Base-by-base conservation (phyloP, 352 stramenopile genomes). In the Aphanomyces euteiches region DNA sequence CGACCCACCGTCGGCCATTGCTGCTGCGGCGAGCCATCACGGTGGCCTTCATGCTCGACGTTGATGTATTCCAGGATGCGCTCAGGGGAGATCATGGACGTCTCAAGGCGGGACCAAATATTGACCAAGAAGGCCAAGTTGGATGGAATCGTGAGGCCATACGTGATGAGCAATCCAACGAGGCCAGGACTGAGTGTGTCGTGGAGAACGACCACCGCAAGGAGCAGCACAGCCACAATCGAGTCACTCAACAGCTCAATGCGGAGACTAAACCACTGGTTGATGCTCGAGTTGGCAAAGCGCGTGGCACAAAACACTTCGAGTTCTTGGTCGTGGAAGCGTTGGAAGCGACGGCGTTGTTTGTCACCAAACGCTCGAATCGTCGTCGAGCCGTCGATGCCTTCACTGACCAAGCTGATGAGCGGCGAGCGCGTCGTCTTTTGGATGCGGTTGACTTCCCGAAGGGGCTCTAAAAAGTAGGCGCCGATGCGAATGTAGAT, bases 111-210 rank as follows among this genome's bases (percentile, higher is more conserved):
- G 41, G 78, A 75, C 82, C 82, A 90, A 17, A 86, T 80, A 39
- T 93, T 97, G 37, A 98, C 90, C 5, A 94, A 79, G 39, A 87
- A 86, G 74, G 98, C 93, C 3, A 92, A 79, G 36, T 57, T 67
- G n/a, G 60, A 17, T 15, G 60, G 60, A 15, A 67, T 19, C 5
- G 60, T 28, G 21, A 67, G 60, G 3, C 21, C 60, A 15, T 67
- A 67, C n/a, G 60, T 67, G 60, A 67, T 12, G 15, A 67, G 28
- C 6, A 67, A 41, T 5, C 60, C 60, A 13, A 67, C 17, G 3
- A 56, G 17, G 28, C 60, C 60, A 3, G 21, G 8, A 17, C 60
- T 56, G 2, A 67, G 47, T 15, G 34, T 5, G 19, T 63, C 2
- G 21, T 73, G 83, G 3, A 67, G 19, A 19, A 57, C 43, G 6